Conservation (phyloP, 2,329 filamentous ascomycete genomes). For the Pseudocercospora fijiensis region DNA sequence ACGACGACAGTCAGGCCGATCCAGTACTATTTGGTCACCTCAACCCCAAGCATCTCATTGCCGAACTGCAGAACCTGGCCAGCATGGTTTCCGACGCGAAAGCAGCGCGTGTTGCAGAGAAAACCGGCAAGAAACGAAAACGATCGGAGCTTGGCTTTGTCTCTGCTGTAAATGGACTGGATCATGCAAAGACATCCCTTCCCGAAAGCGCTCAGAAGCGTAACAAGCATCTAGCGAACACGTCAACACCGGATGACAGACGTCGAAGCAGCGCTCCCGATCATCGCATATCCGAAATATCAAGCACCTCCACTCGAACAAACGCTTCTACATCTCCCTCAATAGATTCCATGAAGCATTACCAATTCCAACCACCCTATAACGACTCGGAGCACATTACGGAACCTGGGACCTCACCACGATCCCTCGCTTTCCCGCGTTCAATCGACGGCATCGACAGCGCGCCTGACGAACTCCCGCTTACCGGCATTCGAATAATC, state of each 20-base stretch:
- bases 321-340: slow-evolving; percentile 20
- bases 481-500: slow-evolving; percentile 74
- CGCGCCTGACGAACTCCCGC: slow-evolving; percentile 44
- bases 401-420: slow-evolving; percentile 24
- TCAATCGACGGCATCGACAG: neutral
- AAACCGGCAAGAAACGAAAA: slow-evolving; percentile 63
- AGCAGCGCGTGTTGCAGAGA: slow-evolving; percentile 36
- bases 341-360: slow-evolving; percentile 19
- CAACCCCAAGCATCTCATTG: slow-evolving; percentile 75
- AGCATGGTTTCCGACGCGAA: slow-evolving; percentile 62
- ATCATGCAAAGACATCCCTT: slow-evolving; percentile 28
- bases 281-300: slow-evolving; percentile 3
- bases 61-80: slow-evolving; percentile 73
- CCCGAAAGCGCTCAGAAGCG: slow-evolving; percentile 35
- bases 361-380: slow-evolving; percentile 18
- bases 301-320: neutral
- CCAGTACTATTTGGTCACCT: slow-evolving; percentile 84
- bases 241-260: slow-evolving; percentile 22
- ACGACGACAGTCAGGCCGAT: slow-evolving; percentile 75
- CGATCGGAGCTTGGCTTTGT: slow-evolving; percentile 40
- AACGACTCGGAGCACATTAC: neutral
- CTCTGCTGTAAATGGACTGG: slow-evolving; percentile 40
- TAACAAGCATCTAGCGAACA: slow-evolving; percentile 35
- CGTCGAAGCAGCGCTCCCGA: slow-evolving; percentile 24
- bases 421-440: slow-evolving; percentile 19